phyloP scores from a whole-genome alignment of 495 filamentous ascomycete species.

The Astrothelium subdiscretum region DNA sequence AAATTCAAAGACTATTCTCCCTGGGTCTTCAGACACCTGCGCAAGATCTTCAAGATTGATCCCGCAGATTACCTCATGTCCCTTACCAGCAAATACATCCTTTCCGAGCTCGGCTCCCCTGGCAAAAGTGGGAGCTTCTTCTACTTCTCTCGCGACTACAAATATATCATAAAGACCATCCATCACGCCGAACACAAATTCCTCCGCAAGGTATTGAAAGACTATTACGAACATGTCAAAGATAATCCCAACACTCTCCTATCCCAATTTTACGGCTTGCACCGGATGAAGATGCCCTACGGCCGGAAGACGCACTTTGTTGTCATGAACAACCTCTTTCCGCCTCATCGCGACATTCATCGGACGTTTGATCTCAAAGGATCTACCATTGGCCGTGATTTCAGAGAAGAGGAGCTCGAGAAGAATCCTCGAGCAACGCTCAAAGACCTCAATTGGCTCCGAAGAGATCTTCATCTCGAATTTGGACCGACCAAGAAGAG shows the following conservation, averaged over 20 bases:
- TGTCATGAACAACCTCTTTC: slow-evolving; percentile 99
- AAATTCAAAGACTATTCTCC: slow-evolving; percentile 99
- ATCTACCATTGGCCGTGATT: slow-evolving; percentile 88
- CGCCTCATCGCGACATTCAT: slow-evolving; percentile 94
- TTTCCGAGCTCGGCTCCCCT: slow-evolving; percentile 92
- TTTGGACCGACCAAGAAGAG: slow-evolving; percentile 78
- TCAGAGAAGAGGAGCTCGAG: slow-evolving; percentile 75
- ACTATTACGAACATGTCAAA: slow-evolving; percentile 90
- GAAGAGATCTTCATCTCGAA: slow-evolving; percentile 72
- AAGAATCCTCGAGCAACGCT: slow-evolving; percentile 84
- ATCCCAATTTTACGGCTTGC: slow-evolving; percentile 95
- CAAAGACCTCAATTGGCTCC: slow-evolving; percentile 96
- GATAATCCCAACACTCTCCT: slow-evolving; percentile 91
- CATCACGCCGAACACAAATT: slow-evolving; percentile 95
- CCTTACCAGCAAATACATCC: slow-evolving; percentile 94
- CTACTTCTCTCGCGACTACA: slow-evolving; percentile 99
- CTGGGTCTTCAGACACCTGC: slow-evolving; percentile 94
- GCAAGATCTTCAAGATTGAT: slow-evolving; percentile 79
- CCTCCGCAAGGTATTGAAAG: slow-evolving; percentile 77
- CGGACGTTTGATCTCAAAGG: slow-evolving; percentile 95
- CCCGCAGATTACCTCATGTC: slow-evolving; percentile 98
- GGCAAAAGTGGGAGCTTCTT: slow-evolving; percentile 99
- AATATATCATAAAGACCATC: slow-evolving; percentile 99
- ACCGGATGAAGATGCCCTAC: slow-evolving; percentile 97
- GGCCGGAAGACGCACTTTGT: slow-evolving; percentile 99